Evolutionary conservation across 257 asterid genomes (phyloP).

Genomic region (Salvia splendens): DNA sequence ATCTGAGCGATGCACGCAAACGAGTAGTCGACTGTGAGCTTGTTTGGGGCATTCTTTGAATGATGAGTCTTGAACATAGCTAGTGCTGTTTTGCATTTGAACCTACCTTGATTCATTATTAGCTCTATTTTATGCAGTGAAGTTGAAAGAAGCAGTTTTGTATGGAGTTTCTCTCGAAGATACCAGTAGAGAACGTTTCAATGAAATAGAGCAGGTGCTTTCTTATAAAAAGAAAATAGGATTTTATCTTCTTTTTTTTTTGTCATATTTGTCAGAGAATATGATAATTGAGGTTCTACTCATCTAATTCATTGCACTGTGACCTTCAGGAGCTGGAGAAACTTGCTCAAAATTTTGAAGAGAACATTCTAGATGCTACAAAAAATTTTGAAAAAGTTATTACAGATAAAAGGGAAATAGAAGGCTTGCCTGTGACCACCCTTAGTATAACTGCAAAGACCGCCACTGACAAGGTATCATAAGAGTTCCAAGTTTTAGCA

Average conservation of each 20-base stretch:
- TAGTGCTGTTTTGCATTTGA: too few species aligned
- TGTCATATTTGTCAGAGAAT: too few species aligned
- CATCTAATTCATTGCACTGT: constrained; percentile 22
- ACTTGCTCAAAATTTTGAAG: constrained; percentile 63
- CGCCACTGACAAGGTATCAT: constrained; percentile 60
- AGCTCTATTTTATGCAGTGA: constrained; percentile 45
- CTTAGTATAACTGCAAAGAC: constrained; percentile 70
- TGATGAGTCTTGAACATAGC: too few species aligned
- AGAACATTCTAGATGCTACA: constrained; percentile 73
- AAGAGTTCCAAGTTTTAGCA: neutral
- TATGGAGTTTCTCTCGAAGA: constrained; percentile 72
- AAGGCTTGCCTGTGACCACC: constrained; percentile 68
- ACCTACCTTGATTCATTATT: neutral
- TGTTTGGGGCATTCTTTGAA: neutral
- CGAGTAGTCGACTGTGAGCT: constrained; percentile 69
- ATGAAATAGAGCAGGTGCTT: constrained; percentile 67
- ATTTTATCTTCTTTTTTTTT: neutral
- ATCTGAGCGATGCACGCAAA: constrained; percentile 62
- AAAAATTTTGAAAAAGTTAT: constrained; percentile 64
- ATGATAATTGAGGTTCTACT: neutral
- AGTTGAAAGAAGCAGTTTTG: constrained; percentile 69
- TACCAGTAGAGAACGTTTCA: constrained; percentile 57
- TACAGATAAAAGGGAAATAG: constrained; percentile 56
- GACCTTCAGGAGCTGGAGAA: constrained; percentile 63
- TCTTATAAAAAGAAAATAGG: neutral